Percentiles rank a stretch among this genome's conserved stretches.
These are phyloP conservation scores for Penicillium polonicum DNA, from an alignment of 2,329 filamentous ascomycete species.

Conservation along the genomic window DNA sequence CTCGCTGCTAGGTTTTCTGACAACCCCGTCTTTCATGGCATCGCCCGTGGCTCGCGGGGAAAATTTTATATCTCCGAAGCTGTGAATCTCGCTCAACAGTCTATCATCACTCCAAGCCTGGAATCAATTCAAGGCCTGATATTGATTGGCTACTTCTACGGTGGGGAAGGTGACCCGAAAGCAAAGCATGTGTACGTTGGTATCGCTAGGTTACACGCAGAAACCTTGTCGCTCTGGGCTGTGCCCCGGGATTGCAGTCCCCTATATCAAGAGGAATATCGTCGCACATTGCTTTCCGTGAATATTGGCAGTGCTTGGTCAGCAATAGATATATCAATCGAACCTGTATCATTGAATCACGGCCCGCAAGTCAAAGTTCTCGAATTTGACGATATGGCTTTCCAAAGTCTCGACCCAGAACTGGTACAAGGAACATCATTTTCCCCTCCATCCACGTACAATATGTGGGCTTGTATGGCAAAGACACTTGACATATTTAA, in stretches of 20 bases:
- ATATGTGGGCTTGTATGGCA: constrained; percentile 23
- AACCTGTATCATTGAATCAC: too few species aligned
- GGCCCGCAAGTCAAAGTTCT: too few species aligned
- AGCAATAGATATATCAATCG: too few species aligned
- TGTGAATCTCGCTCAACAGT: constrained; percentile 12
- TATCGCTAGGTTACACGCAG: constrained; percentile 23
- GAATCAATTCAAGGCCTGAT: constrained; percentile 21
- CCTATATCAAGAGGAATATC: constrained; percentile 17
- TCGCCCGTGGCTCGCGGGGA: constrained; percentile 16
- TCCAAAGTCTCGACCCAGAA: too few species aligned
- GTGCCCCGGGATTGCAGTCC: not conserved
- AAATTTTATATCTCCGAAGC: constrained; percentile 14
- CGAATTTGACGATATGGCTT: too few species aligned
- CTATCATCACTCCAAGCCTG: constrained; percentile 16
- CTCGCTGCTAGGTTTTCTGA: constrained; percentile 24
- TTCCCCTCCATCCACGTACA: too few species aligned
- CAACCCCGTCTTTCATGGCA: not conserved
- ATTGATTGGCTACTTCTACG: constrained; percentile 20
- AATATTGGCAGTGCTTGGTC: constrained; percentile 1
- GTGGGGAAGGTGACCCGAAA: constrained; percentile 20
- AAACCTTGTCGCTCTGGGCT: constrained; percentile 12
- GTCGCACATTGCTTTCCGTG: constrained; percentile 23
- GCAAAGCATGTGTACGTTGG: constrained; percentile 24
- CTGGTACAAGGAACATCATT: too few species aligned
- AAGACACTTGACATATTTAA: constrained; percentile 19